A percentile compares a stretch with the other conserved stretches of the same genome.
Evolutionary conservation across 345 rosid species (phyloP).

Genomic region (Kandelia obovata): DNA sequence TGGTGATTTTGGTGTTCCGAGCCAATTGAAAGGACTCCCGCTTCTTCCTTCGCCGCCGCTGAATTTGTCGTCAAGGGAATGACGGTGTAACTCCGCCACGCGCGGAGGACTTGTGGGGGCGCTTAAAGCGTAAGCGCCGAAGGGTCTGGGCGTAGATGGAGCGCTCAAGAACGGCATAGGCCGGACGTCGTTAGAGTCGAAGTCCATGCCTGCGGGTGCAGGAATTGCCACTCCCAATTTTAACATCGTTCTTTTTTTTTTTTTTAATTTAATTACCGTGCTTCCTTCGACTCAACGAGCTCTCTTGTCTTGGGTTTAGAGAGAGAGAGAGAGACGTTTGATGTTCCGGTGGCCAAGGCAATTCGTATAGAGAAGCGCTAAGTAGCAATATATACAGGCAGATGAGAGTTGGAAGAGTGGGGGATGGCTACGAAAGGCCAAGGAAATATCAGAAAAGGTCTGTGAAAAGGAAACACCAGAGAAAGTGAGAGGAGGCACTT

Average conservation of each 20-base stretch:
- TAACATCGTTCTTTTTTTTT: neutral
- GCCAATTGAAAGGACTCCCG: conserved; percentile 1
- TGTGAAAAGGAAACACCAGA: neutral
- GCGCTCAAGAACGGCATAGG: conserved; percentile 44
- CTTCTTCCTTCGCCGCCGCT: neutral
- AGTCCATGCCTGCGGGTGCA: conserved; percentile 30
- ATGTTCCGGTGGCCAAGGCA: neutral
- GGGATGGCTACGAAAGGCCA: neutral
- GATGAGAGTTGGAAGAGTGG: neutral
- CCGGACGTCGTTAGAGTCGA: conserved; percentile 47
- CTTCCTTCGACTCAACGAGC: neutral
- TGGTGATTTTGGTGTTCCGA: neutral
- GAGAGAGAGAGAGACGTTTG: neutral
- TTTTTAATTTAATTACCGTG: neutral
- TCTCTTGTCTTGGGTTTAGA: neutral
- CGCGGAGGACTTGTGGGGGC: conserved; percentile 78
- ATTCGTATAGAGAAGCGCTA: neutral
- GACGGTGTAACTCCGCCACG: conserved; percentile 49
- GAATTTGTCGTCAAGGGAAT: conserved; percentile 28
- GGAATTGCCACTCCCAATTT: conserved; percentile 54
- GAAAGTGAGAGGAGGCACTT: neutral
- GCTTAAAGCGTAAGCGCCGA: conserved; percentile 54
- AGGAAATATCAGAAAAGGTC: no score
- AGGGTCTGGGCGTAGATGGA: conserved; percentile 66
- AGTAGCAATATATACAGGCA: no score